phyloP scores from a whole-genome alignment of 2,329 filamentous ascomycete genomes.

The Cryphonectria nitschkei region DNA sequence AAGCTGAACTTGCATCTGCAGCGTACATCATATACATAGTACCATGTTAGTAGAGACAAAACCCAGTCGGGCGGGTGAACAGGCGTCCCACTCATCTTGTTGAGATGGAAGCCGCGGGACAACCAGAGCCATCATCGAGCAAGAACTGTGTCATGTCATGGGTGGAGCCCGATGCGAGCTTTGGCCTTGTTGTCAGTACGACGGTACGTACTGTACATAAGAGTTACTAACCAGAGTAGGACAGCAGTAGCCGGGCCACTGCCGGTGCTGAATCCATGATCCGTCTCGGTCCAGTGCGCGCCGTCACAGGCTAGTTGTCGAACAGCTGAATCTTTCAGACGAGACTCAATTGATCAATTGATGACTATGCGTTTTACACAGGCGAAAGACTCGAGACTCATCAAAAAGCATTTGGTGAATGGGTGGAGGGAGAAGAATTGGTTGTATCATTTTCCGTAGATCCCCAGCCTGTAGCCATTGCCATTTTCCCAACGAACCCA shows the following conservation, averaged over 20 bases:
- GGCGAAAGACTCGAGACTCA: background rate
- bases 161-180: background rate
- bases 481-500: background rate
- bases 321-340: background rate
- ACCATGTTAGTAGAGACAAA: too few relatives aligned
- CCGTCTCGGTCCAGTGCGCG: background rate
- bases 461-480: slow-evolving; percentile 6
- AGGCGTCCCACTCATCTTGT: background rate
- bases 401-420: background rate
- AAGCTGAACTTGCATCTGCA: background rate
- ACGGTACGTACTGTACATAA: too few relatives aligned
- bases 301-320: background rate
- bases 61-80: background rate
- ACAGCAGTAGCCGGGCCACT: background rate
- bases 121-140: background rate
- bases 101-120: background rate
- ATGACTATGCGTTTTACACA: background rate
- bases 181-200: too few relatives aligned
- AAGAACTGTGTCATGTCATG: slow-evolving; percentile 9
- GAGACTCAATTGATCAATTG: background rate
- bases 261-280: background rate
- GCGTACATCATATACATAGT: too few relatives aligned
- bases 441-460: slow-evolving; percentile 21
- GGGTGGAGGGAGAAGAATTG: slow-evolving; percentile 16
- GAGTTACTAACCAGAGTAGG: background rate